Conservation (phyloP, 768 basidiomycete genomes). For the Leccinum imitatum region DNA sequence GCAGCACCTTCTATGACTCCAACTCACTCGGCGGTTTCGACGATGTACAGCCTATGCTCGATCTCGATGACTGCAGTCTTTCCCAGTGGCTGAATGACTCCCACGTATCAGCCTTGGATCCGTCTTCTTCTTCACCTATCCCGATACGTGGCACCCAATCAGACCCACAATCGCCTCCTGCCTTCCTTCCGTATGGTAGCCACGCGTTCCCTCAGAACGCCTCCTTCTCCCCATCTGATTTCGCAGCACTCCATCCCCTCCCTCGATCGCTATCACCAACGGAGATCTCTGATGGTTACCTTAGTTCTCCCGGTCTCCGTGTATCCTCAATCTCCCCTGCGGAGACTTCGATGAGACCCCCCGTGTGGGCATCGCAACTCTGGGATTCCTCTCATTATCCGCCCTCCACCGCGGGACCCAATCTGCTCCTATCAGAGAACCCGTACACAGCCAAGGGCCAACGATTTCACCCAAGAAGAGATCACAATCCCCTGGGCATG, state of each 20-base stretch:
- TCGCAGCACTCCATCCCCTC: constrained; percentile 59
- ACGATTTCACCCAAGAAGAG: constrained; percentile 40
- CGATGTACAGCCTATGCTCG: constrained; percentile 37
- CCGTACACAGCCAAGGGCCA: constrained; percentile 42
- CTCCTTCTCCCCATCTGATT: constrained; percentile 59
- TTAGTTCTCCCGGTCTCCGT: constrained; percentile 41
- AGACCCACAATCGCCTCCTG: constrained; percentile 42
- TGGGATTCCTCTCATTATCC: constrained; percentile 55
- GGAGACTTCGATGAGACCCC: constrained; percentile 57
- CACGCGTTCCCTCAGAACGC: constrained; percentile 48
- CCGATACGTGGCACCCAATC: constrained; percentile 52
- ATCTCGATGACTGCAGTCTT: constrained; percentile 43
- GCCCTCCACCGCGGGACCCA: constrained; percentile 46
- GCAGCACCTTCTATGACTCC: constrained; percentile 37
- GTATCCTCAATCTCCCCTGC: constrained; percentile 60
- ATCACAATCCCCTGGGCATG: constrained; percentile 44
- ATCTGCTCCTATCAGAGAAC: constrained; percentile 46
- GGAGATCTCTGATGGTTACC: constrained; percentile 49
- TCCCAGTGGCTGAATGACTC: constrained; percentile 67
- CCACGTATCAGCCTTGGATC: constrained; percentile 37
- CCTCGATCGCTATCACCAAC: constrained; percentile 62
- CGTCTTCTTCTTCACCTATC: constrained; percentile 56
- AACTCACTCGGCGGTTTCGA: constrained; percentile 31
- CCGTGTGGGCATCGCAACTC: constrained; percentile 66
- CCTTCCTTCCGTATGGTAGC: constrained; percentile 50